Evolutionary conservation across 1,284 basidiomycete species (phyloP).

Genomic region (Pseudomicrostroma phylloplanum): DNA sequence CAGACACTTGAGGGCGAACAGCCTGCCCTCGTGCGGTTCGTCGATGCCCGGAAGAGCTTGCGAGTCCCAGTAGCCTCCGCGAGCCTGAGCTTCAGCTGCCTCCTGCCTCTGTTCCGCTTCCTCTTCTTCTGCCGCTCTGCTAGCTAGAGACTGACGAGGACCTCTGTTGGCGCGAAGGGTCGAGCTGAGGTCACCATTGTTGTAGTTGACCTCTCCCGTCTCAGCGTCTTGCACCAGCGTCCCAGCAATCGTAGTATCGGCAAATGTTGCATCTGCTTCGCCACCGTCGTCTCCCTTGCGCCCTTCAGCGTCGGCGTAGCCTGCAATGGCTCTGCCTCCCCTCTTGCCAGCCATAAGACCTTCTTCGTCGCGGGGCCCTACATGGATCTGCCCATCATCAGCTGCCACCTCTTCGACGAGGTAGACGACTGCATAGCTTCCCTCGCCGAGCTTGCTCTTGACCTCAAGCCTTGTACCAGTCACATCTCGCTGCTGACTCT

Average conservation of each 20-base stretch:
- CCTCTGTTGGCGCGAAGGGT: neutral
- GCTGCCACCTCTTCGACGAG: conserved; percentile 37
- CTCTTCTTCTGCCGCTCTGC: neutral
- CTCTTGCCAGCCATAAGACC: neutral
- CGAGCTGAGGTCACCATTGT: neutral
- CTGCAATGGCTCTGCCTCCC: neutral
- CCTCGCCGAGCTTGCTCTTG: conserved; percentile 42
- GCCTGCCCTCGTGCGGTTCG: conserved; percentile 11
- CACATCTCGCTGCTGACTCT: conserved; percentile 32
- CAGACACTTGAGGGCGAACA: conserved; percentile 93
- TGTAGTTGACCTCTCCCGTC: neutral
- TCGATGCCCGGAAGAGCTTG: conserved; percentile 1
- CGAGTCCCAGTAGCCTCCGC: neutral
- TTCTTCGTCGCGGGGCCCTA: neutral
- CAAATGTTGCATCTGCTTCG: conserved; percentile 3
- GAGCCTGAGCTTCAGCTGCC: neutral
- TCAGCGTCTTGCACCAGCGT: neutral
- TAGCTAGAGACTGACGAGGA: neutral
- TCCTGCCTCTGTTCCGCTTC: neutral
- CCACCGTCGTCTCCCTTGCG: neutral
- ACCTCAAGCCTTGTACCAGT: conserved; percentile 39
- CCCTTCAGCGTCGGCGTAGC: neutral
- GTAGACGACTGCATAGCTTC: conserved; percentile 49
- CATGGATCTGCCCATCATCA: neutral
- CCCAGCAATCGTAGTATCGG: conserved; percentile 8